Evolutionary conservation across 768 basidiomycete genomes (phyloP), one percentile per base, ranked within the genome.

Genomic region (Leccinum boreale): DNA sequence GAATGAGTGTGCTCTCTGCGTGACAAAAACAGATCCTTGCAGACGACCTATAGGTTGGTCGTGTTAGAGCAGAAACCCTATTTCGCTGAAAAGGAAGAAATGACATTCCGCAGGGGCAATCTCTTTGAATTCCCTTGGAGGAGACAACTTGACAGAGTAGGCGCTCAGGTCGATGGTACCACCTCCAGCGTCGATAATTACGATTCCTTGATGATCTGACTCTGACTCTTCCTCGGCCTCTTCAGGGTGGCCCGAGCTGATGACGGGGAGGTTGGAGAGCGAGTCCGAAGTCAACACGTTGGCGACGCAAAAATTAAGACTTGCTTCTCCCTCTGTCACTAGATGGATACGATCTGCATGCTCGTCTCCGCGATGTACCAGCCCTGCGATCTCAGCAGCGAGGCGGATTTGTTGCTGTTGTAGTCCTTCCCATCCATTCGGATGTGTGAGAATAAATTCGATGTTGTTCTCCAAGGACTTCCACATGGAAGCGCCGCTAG

Each of bases 141-240:
- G 61, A 3, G 62, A 67, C 4, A 67, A 21, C 9, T 59, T 69
- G 42, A 68, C 62, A 4, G 59, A 70, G 65, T 67, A 77, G 28
- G 69, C 73, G 55, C 78, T 80, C 24, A 76, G 21, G 50, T 76
- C 76, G 23, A 75, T 59, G 7, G 72, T 78, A 3, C 79, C 71
- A 0, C 78, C 76, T 6, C 81, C 81, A 17, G 63, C 66, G 63
- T 82, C 82, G 17, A 81, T 71, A 7, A 83, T 65, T 17, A 80
- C 66, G 4, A 81, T 60, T 0, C 73, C 73, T 24, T 71, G 58
- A 1, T 70, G 68, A 1, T 67, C 79, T 74, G 60, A 31, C 12
- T 39, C 35, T 33, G 31, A 33, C 17, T 49, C 52, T 10, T 51
- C 47, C 4, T 54, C 59, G 1, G 3, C 55, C 6, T 67, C 57